Evolutionary conservation across 768 basidiomycete genomes (phyloP).

Genomic region (Suillus decipiens): DNA sequence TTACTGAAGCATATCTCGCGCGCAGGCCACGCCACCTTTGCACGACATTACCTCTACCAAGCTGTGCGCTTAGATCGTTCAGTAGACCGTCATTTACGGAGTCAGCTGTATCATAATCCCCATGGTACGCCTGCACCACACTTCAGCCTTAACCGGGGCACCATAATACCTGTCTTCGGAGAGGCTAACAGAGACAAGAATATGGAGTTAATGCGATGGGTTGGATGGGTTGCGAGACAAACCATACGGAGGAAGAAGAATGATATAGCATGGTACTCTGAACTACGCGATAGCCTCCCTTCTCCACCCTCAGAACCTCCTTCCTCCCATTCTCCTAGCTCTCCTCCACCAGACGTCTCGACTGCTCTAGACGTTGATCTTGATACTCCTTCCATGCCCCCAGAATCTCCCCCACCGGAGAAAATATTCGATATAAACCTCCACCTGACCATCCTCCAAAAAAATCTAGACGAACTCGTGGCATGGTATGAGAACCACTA

Average conservation of each 20-base stretch:
- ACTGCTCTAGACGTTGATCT: constrained; percentile 23
- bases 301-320: constrained; percentile 17
- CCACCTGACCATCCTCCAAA: constrained; percentile 58
- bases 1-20: constrained; percentile 60
- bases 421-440: constrained; percentile 49
- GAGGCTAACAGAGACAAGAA: constrained; percentile 61
- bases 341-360: constrained; percentile 23
- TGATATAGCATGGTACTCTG: constrained; percentile 45
- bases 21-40: constrained; percentile 50
- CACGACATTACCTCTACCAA: constrained; percentile 66
- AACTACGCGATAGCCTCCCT: constrained; percentile 25
- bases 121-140: constrained; percentile 46
- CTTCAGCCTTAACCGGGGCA: constrained; percentile 55
- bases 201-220: constrained; percentile 60
- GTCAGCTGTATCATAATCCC: constrained; percentile 32
- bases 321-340: constrained; percentile 8
- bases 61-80: constrained; percentile 48
- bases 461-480: constrained; percentile 53
- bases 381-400: constrained; percentile 24
- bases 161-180: constrained; percentile 59
- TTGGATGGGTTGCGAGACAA: constrained; percentile 46
- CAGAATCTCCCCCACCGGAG: constrained; percentile 21
- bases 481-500: constrained; percentile 39
- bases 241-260: constrained; percentile 51
- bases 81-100: constrained; percentile 35